These are phyloP conservation scores for Lyophyllum atratum DNA, from an alignment of 768 basidiomycete genomes.

Conservation along the genomic window DNA sequence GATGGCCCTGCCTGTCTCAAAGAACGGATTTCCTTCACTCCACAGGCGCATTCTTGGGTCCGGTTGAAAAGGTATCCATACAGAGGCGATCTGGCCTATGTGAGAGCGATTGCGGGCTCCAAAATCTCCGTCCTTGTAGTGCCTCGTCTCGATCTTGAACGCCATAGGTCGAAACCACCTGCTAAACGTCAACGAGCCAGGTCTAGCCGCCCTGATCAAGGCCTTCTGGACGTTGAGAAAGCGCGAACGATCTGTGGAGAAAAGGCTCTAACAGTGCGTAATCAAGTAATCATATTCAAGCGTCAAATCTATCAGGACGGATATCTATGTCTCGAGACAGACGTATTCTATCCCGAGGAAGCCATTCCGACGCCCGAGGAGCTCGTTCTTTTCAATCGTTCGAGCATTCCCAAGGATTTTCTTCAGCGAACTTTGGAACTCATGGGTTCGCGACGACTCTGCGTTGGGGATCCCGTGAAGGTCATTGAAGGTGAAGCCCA, in stretches of 20 bases:
- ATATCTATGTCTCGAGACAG: not conserved
- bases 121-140: not conserved
- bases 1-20: not conserved
- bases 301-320: not conserved
- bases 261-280: no score
- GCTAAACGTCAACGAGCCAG: not conserved
- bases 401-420: not conserved
- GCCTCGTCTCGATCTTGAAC: not conserved
- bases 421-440: not conserved
- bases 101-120: not conserved
- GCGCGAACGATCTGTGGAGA: not conserved
- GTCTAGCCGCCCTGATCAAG: not conserved
- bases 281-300: not conserved
- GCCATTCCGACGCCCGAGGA: not conserved
- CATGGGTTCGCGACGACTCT: not conserved
- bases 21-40: not conserved
- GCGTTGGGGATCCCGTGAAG: not conserved
- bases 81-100: constrained; percentile 1
- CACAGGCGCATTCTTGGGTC: not conserved
- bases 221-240: not conserved
- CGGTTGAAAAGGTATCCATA: not conserved
- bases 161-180: not conserved
- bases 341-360: not conserved
- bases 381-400: not conserved
- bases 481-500: not conserved